Evolutionary conservation across 2,329 filamentous ascomycete species (phyloP), one percentile per base, ranked within the genome.

Genomic region (Raffaelea arxii): DNA sequence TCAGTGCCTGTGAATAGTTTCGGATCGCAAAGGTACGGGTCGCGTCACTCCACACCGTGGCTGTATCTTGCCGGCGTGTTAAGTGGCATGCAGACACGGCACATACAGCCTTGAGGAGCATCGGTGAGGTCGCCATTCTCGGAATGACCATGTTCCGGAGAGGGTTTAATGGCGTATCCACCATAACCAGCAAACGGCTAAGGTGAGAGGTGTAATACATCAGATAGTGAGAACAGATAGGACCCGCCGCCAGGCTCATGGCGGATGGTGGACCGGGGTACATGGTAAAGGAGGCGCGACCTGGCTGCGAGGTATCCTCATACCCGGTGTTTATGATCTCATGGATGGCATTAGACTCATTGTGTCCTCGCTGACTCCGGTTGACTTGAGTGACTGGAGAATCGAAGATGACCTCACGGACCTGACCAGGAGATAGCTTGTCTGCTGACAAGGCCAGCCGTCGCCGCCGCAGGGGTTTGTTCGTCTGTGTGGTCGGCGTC

Each of bases 21-120:
- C 24, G 40, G 3, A 41, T 14, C 4, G n/a, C 40, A 27, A 41
- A 41, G 4, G 40, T 24, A 23, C 21, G n/a, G n/a, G n/a, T 16
- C 27, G 27, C 16, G 27, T 30, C 27, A 16, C 27, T 9, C 27
- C 9, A 30, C 9, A 30, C 27, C 9, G 27, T 12, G 40, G n/a
- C 39, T 14, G 18, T 41, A 5, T 7, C 40, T n/a, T 41, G 40
- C 14, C 40, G 38, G n/a, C n/a, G 38, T 7, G 40, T 16, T 18
- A 41, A 11, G 24, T 41, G 40, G 24, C 40, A 41, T 11, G 40
- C 40, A 3, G 40, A 41, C 3, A 41, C 40, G 40, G 40, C 40
- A 27, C 40, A 41, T 5, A 41, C 40, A 25, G 40, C 40, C 24
- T 19, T 14, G 22, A 41, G 40, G n/a, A 41, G 40, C 40, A 41